Base-by-base conservation (phyloP, 2,329 filamentous ascomycete species). In the Fusarium circinatum region DNA sequence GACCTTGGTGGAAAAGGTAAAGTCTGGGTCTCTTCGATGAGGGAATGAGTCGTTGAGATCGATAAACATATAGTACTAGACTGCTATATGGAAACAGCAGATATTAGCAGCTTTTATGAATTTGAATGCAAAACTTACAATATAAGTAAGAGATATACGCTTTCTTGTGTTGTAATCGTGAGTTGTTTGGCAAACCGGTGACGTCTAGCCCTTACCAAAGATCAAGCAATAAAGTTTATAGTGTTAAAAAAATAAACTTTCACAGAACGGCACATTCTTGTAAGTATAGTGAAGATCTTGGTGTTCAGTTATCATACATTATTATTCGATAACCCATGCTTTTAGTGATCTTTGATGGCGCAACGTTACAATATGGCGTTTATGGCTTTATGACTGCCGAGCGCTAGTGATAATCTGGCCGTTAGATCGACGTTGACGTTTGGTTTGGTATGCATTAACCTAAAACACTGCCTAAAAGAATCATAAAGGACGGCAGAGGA, bases 91-190 rank as follows among this genome's bases (percentile, higher is more conserved):
- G 17, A 9, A 18, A 13, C 11, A 26, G 3, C 9, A 28, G 13
- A 2, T 22, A 4, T 30, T 8, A 22, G 20, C 10, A 30, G 26
- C 14, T 2, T 8, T 48, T 3, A n/a, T 17, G 3, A 3, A 9
- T 4, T 8, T 3, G 1, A 30, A 11, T 9, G 15, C 0, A 17
- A 17, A 8, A 3, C 26, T 12, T 9, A 3, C 10, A 30, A 22
- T 17, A 8, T 9, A 4, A 48, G 20, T 3, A 30, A 8, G 7
- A 20, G 2, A 8, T 17, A 17, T 6, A 22, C 22, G 26, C 20
- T 45, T 48, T 20, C 7, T 26, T 26, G 10, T 13, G 8, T 7
- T 15, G 8, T 17, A 8, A 12, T 12, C 26, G 5, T n/a, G 20
- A 17, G 20, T n/a, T 17, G 0, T 12, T 17, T 7, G 6, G 26